Base-by-base conservation (phyloP, 495 filamentous ascomycete species). In the Monascus purpureus region DNA sequence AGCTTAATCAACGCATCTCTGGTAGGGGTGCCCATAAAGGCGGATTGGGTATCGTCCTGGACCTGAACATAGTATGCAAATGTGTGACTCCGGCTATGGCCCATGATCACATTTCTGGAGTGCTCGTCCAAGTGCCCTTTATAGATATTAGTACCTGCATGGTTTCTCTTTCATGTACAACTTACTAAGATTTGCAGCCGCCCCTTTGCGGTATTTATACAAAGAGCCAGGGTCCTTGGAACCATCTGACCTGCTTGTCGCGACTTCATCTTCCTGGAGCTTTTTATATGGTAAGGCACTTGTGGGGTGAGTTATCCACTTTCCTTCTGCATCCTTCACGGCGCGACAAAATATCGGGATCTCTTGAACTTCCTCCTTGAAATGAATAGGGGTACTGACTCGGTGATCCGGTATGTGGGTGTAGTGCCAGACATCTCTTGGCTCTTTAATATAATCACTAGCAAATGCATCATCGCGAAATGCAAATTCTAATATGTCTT, bases 401-500 rank as follows among this genome's bases (percentile, higher is more conserved):
- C 33, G 33, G 20, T 36, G 33, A 8, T 16, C 27, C 15, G 33
- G 33, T 2, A 36, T 13, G 4, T 5, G 2, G 3, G 25, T 36
- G 16, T 28, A 28, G 13, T 5, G 33, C 33, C 33, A 36, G 25
- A 36, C 19, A 17, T 36, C 33, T 18, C 15, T 3, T 13, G 33
- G 33, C 9, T 13, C 6, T 27, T 36, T 36, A 19, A 28, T 36
- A 26, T 32, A 18, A 20, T 32, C 16, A 20, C 30, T 32, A 13
- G 16, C 30, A 13, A 32, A 32, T 5, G 17, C 30, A 5, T 39
- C 17, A 17, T 36, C 30, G 13, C 31, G 36, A 13, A 36, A 43
- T 4, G 36, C 30, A 33, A 36, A 43, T 16, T 28, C 25, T 2
- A 44, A 24, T 15, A 40, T 35, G 14, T 44, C 37, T 28, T 22